Percentiles rank a stretch among this genome's conserved stretches.
These are phyloP conservation scores for Zygoascus bituminiphila DNA, from an alignment of 805 yeast genomes.

Conservation along the genomic window DNA sequence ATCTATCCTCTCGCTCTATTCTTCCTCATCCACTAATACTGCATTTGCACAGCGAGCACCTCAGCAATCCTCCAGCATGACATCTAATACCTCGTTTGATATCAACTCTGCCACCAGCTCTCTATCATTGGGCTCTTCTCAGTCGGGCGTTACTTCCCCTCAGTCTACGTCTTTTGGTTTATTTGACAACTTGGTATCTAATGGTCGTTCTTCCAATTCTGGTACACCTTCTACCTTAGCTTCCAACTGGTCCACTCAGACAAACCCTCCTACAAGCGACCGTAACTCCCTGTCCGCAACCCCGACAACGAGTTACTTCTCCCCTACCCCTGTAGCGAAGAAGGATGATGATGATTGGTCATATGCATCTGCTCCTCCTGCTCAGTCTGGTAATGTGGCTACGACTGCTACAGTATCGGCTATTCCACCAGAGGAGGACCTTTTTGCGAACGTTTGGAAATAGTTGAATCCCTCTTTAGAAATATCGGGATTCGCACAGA, in stretches of 20 bases:
- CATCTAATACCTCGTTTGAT: not conserved
- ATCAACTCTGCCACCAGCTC: not conserved
- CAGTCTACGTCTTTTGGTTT: slow-evolving; percentile 8
- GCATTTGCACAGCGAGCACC: not conserved
- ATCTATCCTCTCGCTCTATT: slow-evolving; percentile 80
- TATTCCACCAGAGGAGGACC: slow-evolving; percentile 26
- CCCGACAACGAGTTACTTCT: not conserved
- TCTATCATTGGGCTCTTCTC: slow-evolving; percentile 3
- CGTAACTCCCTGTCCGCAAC: slow-evolving; percentile 3
- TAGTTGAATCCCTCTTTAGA: not conserved
- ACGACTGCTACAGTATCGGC: slow-evolving; percentile 11
- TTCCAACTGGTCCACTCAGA: slow-evolving; percentile 4
- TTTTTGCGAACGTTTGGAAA: slow-evolving; percentile 32
- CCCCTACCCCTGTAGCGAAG: slow-evolving; percentile 3
- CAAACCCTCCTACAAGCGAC: slow-evolving; percentile 2
- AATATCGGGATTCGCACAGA: not conserved
- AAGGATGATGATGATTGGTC: slow-evolving; percentile 14
- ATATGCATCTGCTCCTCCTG: slow-evolving; percentile 16
- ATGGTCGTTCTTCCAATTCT: not conserved
- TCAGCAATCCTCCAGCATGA: not conserved
- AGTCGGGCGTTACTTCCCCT: slow-evolving; percentile 3
- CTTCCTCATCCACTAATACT: slow-evolving; percentile 20
- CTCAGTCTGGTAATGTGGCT: slow-evolving; percentile 5
- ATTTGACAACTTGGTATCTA: not conserved
- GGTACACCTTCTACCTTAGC: not conserved